phyloP scores from a whole-genome alignment of 2,329 filamentous ascomycete genomes.

The Chrysoporthe puriensis region DNA sequence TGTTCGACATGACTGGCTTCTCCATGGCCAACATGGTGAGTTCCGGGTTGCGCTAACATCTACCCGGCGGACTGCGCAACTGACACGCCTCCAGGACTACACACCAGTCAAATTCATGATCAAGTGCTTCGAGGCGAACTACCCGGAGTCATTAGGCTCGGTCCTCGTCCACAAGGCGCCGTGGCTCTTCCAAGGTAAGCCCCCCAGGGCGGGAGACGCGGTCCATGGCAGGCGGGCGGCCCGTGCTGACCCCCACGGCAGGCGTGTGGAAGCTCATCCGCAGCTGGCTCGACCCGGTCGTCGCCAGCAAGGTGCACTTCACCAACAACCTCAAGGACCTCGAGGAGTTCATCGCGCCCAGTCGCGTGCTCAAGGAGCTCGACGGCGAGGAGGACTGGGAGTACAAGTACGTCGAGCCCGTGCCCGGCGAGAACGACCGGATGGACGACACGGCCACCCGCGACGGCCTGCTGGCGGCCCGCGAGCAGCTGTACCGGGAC shows the following conservation, averaged over 20 bases:
- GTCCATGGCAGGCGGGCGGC: background rate
- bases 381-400: constrained; percentile 85
- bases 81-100: constrained; percentile 68
- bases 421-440: constrained; percentile 72
- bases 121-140: constrained; percentile 98
- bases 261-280: constrained; percentile 96
- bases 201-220: constrained; percentile 6
- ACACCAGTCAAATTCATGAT: constrained; percentile 98
- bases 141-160: constrained; percentile 87
- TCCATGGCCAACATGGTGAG: constrained; percentile 89
- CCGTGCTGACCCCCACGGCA: constrained; percentile 37
- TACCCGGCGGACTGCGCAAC: background rate
- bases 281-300: constrained; percentile 96
- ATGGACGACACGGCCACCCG: constrained; percentile 70
- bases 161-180: constrained; percentile 95
- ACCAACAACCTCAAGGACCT: constrained; percentile 82
- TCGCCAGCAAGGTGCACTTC: constrained; percentile 92
- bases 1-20: constrained; percentile 97
- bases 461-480: constrained; percentile 65
- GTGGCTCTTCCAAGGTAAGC: constrained; percentile 87
- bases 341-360: constrained; percentile 71
- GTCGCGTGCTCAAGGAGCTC: constrained; percentile 78
- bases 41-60: background rate
- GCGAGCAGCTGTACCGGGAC: constrained; percentile 67
- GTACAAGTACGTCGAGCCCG: constrained; percentile 81